Conservation (phyloP, 768 basidiomycete genomes). For the Imleria badia region DNA sequence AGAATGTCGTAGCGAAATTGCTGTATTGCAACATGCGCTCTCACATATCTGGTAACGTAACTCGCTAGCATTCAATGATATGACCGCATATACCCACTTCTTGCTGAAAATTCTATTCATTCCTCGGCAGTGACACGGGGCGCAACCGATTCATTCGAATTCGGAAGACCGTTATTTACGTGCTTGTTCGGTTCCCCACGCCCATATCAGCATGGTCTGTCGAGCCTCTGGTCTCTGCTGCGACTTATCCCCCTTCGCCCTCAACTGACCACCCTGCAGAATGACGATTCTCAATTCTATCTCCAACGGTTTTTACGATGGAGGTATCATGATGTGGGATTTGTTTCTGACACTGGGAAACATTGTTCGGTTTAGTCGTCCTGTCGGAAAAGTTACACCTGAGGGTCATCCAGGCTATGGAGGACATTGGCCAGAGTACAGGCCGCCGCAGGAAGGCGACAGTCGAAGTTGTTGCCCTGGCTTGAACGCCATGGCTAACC, state of each 20-base stretch:
- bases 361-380: constrained; percentile 23
- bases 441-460: constrained; percentile 56
- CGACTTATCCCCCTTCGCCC: not conserved
- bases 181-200: not conserved
- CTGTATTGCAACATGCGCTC: too few species aligned
- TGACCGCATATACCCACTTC: too few species aligned
- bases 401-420: constrained; percentile 51
- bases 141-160: not conserved
- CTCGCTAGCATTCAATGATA: too few species aligned
- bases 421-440: constrained; percentile 69
- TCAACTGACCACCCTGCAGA: not conserved
- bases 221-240: not conserved
- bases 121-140: not conserved
- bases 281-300: constrained; percentile 8
- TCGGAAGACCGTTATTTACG: not conserved
- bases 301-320: constrained; percentile 7
- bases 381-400: constrained; percentile 53
- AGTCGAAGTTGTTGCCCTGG: constrained; percentile 72
- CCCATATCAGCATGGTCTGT: not conserved
- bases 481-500: constrained; percentile 78
- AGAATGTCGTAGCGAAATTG: too few species aligned
- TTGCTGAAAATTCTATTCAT: too few species aligned
- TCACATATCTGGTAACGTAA: too few species aligned
- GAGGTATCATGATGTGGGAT: constrained; percentile 9
- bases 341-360: constrained; percentile 14